A percentile compares a stretch with the other conserved stretches of the same genome.
Evolutionary conservation across 768 basidiomycete species (phyloP).

Genomic region (Roridomyces roridus): DNA sequence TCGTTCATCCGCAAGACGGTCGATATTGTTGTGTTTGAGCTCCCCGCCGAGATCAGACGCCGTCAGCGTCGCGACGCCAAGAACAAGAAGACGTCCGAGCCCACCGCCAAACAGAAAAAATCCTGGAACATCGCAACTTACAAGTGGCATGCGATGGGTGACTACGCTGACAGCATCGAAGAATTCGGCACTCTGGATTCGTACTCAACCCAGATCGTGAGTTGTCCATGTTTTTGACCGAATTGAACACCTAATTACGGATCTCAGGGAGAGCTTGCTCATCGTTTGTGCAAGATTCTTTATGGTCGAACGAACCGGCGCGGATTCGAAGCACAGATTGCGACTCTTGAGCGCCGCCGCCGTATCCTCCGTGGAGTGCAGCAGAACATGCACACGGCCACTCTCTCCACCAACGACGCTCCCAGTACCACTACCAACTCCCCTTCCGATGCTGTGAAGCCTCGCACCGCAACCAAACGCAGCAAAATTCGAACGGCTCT

Average conservation of each 20-base stretch:
- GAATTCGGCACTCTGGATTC: slow-evolving; percentile 30
- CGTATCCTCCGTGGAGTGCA: background rate
- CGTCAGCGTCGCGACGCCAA: background rate
- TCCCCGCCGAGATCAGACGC: slow-evolving; percentile 21
- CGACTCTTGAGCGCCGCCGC: background rate
- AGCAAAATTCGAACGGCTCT: too few relatives aligned
- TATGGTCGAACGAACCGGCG: slow-evolving; percentile 35
- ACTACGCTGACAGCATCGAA: slow-evolving; percentile 22
- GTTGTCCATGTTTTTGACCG: background rate
- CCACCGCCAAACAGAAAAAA: background rate
- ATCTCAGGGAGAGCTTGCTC: slow-evolving; percentile 38
- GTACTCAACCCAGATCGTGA: slow-evolving; percentile 32
- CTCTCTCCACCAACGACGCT: background rate
- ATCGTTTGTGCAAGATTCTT: slow-evolving; percentile 32
- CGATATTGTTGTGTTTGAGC: slow-evolving; percentile 9
- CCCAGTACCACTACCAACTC: too few relatives aligned
- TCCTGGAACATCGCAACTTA: slow-evolving; percentile 24
- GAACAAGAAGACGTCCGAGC: background rate
- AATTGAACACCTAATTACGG: background rate
- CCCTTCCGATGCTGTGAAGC: too few relatives aligned
- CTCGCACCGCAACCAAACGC: too few relatives aligned
- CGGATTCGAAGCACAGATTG: slow-evolving; percentile 26
- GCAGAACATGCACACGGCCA: background rate
- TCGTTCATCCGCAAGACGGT: slow-evolving; percentile 22
- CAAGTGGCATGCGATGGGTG: slow-evolving; percentile 29